These are phyloP conservation scores for Gracilaria gracilis DNA, from an alignment of 23 red algal species.

Conservation along the genomic window DNA sequence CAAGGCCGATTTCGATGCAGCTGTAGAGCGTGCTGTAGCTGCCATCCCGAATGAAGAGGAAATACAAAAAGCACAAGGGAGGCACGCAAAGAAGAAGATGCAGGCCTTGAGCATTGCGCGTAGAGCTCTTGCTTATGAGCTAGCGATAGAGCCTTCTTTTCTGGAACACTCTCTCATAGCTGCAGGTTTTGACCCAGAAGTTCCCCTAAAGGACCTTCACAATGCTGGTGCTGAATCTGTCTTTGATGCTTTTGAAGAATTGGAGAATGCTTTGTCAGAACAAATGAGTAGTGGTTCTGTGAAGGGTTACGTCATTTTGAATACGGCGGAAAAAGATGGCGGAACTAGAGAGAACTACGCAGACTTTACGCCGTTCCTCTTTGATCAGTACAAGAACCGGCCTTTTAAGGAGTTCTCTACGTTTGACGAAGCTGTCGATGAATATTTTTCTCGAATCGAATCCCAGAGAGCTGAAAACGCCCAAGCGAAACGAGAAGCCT, in stretches of 20 bases:
- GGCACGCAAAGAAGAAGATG: constrained; percentile 32
- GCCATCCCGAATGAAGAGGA: constrained; percentile 28
- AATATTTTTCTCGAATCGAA: constrained; percentile 88
- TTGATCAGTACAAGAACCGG: constrained; percentile 68
- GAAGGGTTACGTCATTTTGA: constrained; percentile 51
- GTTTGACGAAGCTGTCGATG: constrained; percentile 98
- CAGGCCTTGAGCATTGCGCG: constrained; percentile 33
- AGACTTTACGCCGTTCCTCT: constrained; percentile 79
- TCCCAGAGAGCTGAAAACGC: constrained; percentile 44
- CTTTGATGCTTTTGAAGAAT: constrained; percentile 37
- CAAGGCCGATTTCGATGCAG: constrained; percentile 19
- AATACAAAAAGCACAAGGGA: constrained; percentile 12
- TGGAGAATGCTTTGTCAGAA: constrained; percentile 23
- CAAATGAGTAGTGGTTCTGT: constrained; percentile 33
- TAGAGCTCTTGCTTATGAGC: constrained; percentile 61
- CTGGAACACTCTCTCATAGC: constrained; percentile 84
- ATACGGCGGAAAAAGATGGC: neutral
- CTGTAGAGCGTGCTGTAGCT: constrained; percentile 11
- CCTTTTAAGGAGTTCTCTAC: constrained; percentile 52
- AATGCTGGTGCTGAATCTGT: constrained; percentile 20
- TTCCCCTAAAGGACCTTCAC: constrained; percentile 6
- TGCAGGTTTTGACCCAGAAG: constrained; percentile 47
- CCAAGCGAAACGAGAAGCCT: constrained; percentile 67
- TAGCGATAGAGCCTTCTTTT: constrained; percentile 78
- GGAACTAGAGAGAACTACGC: constrained; percentile 19